phyloP scores from a whole-genome alignment of 805 yeast genomes.

The Candida namnaoensis region DNA sequence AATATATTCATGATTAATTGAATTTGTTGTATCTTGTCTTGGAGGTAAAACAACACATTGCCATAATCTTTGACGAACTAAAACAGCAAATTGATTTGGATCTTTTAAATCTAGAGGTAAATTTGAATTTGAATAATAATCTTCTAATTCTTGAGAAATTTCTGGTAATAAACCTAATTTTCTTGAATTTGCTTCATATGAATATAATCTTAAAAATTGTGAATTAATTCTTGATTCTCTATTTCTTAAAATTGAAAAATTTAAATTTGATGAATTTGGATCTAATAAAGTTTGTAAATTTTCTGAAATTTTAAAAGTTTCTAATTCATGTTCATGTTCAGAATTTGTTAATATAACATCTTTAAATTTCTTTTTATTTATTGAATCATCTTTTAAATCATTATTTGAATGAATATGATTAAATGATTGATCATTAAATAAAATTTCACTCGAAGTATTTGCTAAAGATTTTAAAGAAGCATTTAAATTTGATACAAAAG shows the following conservation, averaged over 20 bases:
- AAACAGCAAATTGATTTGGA: constrained; percentile 26
- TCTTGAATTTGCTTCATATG: constrained; percentile 38
- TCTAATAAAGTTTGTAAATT: constrained; percentile 1
- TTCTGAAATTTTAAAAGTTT: constrained; percentile 16
- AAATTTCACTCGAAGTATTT: constrained; percentile 8
- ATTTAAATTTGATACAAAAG: constrained; percentile 2
- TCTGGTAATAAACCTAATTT: constrained; percentile 21
- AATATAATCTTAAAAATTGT: constrained; percentile 37
- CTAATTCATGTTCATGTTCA: constrained; percentile 9
- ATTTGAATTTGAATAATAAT: constrained; percentile 14
- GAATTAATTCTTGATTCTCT: constrained; percentile 46
- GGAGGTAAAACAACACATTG: constrained; percentile 44
- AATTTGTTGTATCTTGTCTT: constrained; percentile 30
- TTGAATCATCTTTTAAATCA: no score
- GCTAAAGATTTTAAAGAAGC: constrained; percentile 11
- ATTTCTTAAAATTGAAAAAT: constrained; percentile 7
- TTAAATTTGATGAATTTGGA: constrained; percentile 1
- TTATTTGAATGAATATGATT: constrained; percentile 1
- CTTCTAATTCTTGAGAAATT: constrained; percentile 25
- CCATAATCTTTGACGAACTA: constrained; percentile 45
- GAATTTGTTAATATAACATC: no score
- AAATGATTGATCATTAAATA: constrained; percentile 8
- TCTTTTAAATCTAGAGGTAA: background rate
- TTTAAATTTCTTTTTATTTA: no score
- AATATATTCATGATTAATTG: constrained; percentile 16